Percentiles rank a stretch among this genome's conserved stretches.
These are phyloP conservation scores for Tolypocladium sp. DNA, from an alignment of 2,329 filamentous ascomycete species.

Conservation along the genomic window DNA sequence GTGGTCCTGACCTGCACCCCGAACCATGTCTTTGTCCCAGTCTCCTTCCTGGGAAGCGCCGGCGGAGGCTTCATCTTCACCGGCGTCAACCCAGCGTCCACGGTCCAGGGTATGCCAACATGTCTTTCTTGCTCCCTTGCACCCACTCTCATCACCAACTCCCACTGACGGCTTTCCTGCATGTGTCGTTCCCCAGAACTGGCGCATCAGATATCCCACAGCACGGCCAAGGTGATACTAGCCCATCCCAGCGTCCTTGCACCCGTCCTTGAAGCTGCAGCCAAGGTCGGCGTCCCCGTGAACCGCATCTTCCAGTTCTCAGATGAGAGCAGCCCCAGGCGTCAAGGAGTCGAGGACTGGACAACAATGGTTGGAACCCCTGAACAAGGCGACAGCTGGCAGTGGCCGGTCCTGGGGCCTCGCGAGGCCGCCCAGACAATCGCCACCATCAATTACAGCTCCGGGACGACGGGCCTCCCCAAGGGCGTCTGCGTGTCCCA, in stretches of 20 bases:
- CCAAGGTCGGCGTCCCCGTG: slow-evolving; percentile 27
- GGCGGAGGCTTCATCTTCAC: slow-evolving; percentile 44
- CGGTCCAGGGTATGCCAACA: slow-evolving; percentile 27
- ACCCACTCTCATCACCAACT: not conserved
- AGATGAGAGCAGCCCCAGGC: slow-evolving; percentile 21
- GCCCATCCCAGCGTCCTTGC: slow-evolving; percentile 36
- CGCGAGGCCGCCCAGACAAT: slow-evolving; percentile 5
- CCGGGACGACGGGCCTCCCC: slow-evolving; percentile 41
- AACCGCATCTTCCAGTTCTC: slow-evolving; percentile 39
- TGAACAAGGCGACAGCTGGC: slow-evolving; percentile 24
- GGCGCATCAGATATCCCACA: slow-evolving; percentile 40
- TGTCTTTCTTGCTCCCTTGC: not conserved
- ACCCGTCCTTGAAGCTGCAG: slow-evolving; percentile 32
- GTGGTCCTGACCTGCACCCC: slow-evolving; percentile 44
- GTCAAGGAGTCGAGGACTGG: slow-evolving; percentile 31
- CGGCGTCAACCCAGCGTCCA: slow-evolving; percentile 44
- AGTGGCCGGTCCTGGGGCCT: slow-evolving; percentile 19
- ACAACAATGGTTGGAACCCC: slow-evolving; percentile 23
- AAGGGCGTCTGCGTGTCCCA: slow-evolving; percentile 43
- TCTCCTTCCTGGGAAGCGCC: slow-evolving; percentile 43
- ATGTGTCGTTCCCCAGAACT: slow-evolving; percentile 27
- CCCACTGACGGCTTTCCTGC: not conserved
- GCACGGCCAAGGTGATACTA: slow-evolving; percentile 37
- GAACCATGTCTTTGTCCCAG: slow-evolving; percentile 47
- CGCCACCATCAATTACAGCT: slow-evolving; percentile 40